Evolutionary conservation across 495 filamentous ascomycete species (phyloP), one percentile per base, ranked within the genome.

Genomic region (Extremus antarcticus): DNA sequence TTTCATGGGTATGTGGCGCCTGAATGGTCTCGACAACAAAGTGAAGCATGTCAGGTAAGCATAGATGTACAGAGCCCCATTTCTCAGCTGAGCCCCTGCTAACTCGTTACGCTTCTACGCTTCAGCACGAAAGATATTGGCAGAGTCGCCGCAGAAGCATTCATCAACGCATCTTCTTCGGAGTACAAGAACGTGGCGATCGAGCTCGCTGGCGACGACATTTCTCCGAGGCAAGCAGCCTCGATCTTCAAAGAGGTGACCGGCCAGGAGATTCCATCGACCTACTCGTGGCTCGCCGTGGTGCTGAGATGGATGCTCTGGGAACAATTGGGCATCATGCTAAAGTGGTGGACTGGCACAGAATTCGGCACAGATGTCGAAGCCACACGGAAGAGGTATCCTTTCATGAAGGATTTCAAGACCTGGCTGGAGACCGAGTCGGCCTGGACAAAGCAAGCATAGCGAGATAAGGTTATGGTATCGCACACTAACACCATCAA

Each of bases 81-180:
- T n/a, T n/a, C n/a, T n/a, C n/a, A n/a, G n/a, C n/a, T n/a, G n/a
- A n/a, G n/a, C n/a, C n/a, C n/a, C n/a, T n/a, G n/a, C n/a, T n/a
- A n/a, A n/a, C n/a, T n/a, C n/a, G n/a, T n/a, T n/a, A n/a, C n/a
- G n/a, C n/a, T n/a, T n/a, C n/a, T n/a, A n/a, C n/a, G n/a, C n/a
- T n/a, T n/a, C n/a, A 68, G 66, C 15, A 66, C 64, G 0, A 64
- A 68, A 40, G 70, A 74, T 50, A 70, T 74, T 38, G 72, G 72
- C 1, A 58, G 56, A 9, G 59, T 73, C 11, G 72, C 63, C 15
- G 69, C 68, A 0, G 61, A 63, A 9, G 61, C 71, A 7, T 66
- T 74, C 48, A 21, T 53, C 20, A 54, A 53, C 21, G 35, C 61
- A 13, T 47, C 58, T 21, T 23, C 17, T n/a, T 38, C 43, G 7